A percentile compares a stretch with the other conserved stretches of the same genome.
Evolutionary conservation across 2,329 filamentous ascomycete species (phyloP).

Genomic region (Penicillium sp.): DNA sequence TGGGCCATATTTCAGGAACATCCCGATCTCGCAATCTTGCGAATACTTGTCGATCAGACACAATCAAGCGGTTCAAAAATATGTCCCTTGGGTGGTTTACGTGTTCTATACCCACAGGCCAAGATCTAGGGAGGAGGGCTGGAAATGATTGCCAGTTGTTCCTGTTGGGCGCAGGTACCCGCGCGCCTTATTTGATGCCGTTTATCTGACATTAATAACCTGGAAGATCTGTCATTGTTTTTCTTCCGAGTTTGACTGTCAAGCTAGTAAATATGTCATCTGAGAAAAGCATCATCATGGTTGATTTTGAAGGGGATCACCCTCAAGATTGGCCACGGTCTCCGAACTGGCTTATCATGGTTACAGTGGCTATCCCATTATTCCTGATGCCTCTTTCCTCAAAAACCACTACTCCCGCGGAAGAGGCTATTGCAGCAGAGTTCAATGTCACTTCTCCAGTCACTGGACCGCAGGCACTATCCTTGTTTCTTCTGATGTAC

Average conservation of each 20-base stretch:
- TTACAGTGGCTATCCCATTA: constrained; percentile 10
- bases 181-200: background rate
- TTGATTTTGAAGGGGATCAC: constrained; percentile 20
- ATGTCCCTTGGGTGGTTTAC: background rate
- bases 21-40: background rate
- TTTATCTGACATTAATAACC: background rate
- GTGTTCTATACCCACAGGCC: background rate
- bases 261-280: background rate
- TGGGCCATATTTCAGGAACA: background rate
- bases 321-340: constrained; percentile 20
- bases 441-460: constrained; percentile 12
- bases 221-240: background rate
- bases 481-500: constrained; percentile 11
- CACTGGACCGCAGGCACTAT: constrained; percentile 11
- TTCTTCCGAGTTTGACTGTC: background rate
- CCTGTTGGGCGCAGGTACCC: background rate
- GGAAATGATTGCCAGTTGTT: background rate
- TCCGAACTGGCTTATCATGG: constrained; percentile 15
- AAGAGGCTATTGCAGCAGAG: constrained; percentile 6
- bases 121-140: background rate
- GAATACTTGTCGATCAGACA: background rate
- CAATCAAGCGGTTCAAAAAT: background rate
- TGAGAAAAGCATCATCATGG: constrained; percentile 6
- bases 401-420: constrained; percentile 11
- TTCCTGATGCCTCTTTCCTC: constrained; percentile 19